These are phyloP conservation scores for Salicornia ramosissima DNA, from an alignment of 148 eudicot species.

Conservation along the genomic window DNA sequence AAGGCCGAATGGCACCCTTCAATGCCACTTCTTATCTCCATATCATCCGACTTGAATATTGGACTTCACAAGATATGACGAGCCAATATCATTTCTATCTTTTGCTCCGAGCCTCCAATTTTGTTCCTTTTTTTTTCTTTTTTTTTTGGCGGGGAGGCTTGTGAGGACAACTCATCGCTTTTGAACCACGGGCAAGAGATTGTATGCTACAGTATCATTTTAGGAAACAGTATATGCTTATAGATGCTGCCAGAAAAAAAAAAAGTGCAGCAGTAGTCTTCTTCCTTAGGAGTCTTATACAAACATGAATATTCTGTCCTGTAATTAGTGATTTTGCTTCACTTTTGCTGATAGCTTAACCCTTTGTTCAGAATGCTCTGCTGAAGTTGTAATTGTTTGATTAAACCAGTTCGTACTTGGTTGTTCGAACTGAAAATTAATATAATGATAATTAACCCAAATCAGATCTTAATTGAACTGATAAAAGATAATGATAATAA, in stretches of 20 bases:
- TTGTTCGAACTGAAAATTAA: too few relatives aligned
- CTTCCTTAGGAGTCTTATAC: background rate
- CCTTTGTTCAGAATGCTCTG: too few relatives aligned
- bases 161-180: background rate
- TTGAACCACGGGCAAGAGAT: background rate
- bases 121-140: conserved; percentile 1
- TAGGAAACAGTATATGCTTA: background rate
- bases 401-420: too few relatives aligned
- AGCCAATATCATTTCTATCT: background rate
- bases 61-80: conserved; percentile 71
- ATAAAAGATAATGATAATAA: too few relatives aligned
- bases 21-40: conserved; percentile 71
- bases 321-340: background rate
- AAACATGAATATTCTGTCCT: background rate
- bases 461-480: too few relatives aligned
- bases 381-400: too few relatives aligned
- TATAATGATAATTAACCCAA: too few relatives aligned
- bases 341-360: too few relatives aligned
- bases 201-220: conserved; percentile 7
- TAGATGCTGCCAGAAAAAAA: background rate
- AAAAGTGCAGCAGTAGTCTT: background rate
- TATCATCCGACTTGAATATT: conserved; percentile 81
- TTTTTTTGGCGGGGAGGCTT: background rate
- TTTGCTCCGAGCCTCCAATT: background rate
- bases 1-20: conserved; percentile 88